phyloP scores from a whole-genome alignment of 1,139 yeast genomes.

The Sugiyamaella japonica region DNA sequence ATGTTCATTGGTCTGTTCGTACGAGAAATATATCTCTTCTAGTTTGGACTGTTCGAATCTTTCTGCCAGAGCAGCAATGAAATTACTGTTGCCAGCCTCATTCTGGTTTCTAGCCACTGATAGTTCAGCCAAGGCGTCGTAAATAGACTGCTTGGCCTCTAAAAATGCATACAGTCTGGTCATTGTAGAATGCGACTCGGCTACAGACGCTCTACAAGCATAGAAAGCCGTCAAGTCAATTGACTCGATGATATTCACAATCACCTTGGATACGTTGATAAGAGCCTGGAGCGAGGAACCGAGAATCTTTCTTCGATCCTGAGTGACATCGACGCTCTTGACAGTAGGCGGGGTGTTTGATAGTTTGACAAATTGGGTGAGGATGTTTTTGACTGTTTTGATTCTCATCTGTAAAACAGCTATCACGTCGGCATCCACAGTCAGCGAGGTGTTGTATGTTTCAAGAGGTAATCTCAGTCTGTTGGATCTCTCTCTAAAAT shows the following conservation, averaged over 20 bases:
- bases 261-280: slow-evolving; percentile 26
- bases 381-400: slow-evolving; percentile 19
- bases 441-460: slow-evolving; percentile 28
- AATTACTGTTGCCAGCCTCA: slow-evolving; percentile 60
- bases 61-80: slow-evolving; percentile 29
- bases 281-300: slow-evolving; percentile 29
- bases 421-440: slow-evolving; percentile 27
- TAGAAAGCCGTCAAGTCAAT: slow-evolving; percentile 35
- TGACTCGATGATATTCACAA: slow-evolving; percentile 34
- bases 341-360: slow-evolving; percentile 16
- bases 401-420: slow-evolving; percentile 26
- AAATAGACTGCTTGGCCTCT: slow-evolving; percentile 71
- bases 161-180: slow-evolving; percentile 72
- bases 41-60: slow-evolving; percentile 27
- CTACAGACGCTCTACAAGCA: slow-evolving; percentile 26
- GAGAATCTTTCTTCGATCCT: slow-evolving; percentile 29
- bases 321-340: slow-evolving; percentile 22
- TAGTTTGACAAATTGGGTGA: slow-evolving; percentile 18
- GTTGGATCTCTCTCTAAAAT: slow-evolving; percentile 3
- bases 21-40: slow-evolving; percentile 24
- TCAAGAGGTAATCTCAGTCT: slow-evolving; percentile 22
- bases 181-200: slow-evolving; percentile 49
- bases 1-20: slow-evolving; percentile 23
- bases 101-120: slow-evolving; percentile 43
- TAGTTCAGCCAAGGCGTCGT: slow-evolving; percentile 60